A percentile compares a stretch with the other conserved stretches of the same genome.
These are phyloP conservation scores for Halenospora varia DNA, from an alignment of 495 filamentous ascomycete genomes.

Conservation along the genomic window DNA sequence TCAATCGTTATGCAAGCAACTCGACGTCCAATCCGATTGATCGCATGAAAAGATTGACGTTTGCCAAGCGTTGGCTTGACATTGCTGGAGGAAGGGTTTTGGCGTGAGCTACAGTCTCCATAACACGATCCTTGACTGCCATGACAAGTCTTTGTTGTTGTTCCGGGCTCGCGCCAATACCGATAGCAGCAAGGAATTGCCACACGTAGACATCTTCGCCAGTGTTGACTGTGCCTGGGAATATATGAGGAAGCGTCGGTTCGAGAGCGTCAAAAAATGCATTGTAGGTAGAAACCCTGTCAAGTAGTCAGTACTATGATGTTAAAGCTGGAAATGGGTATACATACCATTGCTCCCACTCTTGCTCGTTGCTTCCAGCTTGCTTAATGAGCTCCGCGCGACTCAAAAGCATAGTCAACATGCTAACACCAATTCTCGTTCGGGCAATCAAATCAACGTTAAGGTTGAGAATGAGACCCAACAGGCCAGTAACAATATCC, in stretches of 20 bases:
- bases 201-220: conserved; percentile 93
- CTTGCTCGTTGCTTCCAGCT: conserved; percentile 59
- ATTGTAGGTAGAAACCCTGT: conserved; percentile 63
- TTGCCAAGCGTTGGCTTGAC: conserved; percentile 71
- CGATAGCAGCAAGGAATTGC: conserved; percentile 94
- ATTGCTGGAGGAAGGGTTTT: conserved; percentile 86
- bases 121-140: conserved; percentile 95
- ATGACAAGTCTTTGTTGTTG: conserved; percentile 93
- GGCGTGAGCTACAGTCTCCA: conserved; percentile 86
- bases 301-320: conserved; percentile 12
- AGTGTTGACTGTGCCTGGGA: conserved; percentile 77
- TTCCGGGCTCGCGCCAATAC: conserved; percentile 84
- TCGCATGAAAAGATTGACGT: conserved; percentile 97
- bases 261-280: conserved; percentile 84
- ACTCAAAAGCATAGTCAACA: conserved; percentile 92
- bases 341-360: conserved; percentile 78
- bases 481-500: conserved; percentile 80
- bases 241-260: conserved; percentile 74
- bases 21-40: conserved; percentile 97
- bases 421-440: conserved; percentile 78
- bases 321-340: neutral
- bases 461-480: conserved; percentile 76
- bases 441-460: conserved; percentile 75
- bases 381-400: conserved; percentile 92
- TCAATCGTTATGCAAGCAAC: conserved; percentile 61